Evolutionary conservation across 2,329 filamentous ascomycete species (phyloP), one percentile per base, ranked within the genome.

Genomic region (Madurella fahalii): DNA sequence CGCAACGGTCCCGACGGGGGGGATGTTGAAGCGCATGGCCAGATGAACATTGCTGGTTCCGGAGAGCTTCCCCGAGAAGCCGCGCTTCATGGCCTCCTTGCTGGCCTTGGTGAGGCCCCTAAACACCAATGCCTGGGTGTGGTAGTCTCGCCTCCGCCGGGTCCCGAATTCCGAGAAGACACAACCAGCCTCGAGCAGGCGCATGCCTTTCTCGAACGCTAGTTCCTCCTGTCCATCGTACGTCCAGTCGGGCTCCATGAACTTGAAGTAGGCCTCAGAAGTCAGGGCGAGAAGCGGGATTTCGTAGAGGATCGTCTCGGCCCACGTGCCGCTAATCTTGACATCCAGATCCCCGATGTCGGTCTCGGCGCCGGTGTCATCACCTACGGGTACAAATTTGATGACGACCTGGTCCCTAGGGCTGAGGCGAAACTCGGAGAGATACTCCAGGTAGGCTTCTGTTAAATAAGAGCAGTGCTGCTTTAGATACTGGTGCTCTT

Each of bases 1-100:
- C 0, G 94, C 94, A 2, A 84, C 81, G 0, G 94, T 99, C 5
- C 94, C 94, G 12, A 97, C 82, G 0, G 94, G 91, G 3, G 84
- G 75, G 44, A 96, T 83, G 43, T 84, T 85, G 72, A 95, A 93
- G 65, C 90, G 87, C 90, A 95, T 96, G 11, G 94, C 94, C 61
- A 99, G 84, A 69, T 97, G 93, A 4, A 99, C 94, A 67, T 99
- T 99, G 71, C 92, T 97, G 0, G 93, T 96, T 11, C 94, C 94
- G 0, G 86, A 83, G 45, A 97, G 78, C 68, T 85, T 87, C 9
- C 93, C 92, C 1, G 79, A 72, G 66, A 84, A 80, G 1, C 85
- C 86, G 40, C 80, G 79, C 61, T 81, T 76, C 58, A 81, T 76
- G 0, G 81, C 87, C 54, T 91, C 87, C 63, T 86, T 84, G 61